Conservation (phyloP, 2,329 filamentous ascomycete species). For the Paecilomyces dactylethromorphus region DNA sequence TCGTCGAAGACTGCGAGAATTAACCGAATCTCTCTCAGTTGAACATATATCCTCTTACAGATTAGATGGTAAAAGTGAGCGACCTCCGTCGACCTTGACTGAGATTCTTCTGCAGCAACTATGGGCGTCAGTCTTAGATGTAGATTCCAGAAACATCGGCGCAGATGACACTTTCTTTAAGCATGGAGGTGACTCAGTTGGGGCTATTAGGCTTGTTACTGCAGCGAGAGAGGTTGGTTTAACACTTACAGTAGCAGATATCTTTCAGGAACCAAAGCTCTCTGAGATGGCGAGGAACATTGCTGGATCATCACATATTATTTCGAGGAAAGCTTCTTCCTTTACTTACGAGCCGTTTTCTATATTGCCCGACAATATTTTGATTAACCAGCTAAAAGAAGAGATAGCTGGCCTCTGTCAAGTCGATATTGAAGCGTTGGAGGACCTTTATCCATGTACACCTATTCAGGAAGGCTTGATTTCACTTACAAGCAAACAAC, state of each 20-base stretch:
- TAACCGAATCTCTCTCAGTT: conserved; percentile 2
- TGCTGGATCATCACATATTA: background rate
- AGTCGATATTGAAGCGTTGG: conserved; percentile 16
- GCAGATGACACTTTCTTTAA: conserved; percentile 18
- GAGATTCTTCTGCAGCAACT: conserved; percentile 8
- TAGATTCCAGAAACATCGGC: conserved; percentile 7
- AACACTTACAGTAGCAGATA: conserved; percentile 9
- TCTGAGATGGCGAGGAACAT: conserved; percentile 7
- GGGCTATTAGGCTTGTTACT: conserved; percentile 14
- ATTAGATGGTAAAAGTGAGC: conserved; percentile 4
- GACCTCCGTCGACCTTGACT: conserved; percentile 4
- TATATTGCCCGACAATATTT: background rate
- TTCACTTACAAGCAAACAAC: conserved; percentile 29
- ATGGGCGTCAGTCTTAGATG: conserved; percentile 7
- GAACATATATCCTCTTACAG: conserved; percentile 5
- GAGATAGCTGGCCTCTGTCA: conserved; percentile 13
- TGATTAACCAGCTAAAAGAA: conserved; percentile 1
- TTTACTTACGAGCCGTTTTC: conserved; percentile 3
- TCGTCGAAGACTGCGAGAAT: conserved; percentile 9
- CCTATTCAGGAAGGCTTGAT: conserved; percentile 37
- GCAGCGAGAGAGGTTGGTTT: conserved; percentile 5
- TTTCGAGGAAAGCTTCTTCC: background rate
- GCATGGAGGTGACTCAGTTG: conserved; percentile 18
- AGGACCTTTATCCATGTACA: conserved; percentile 37
- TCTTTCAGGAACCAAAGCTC: conserved; percentile 8